Evolutionary conservation across 2,329 filamentous ascomycete genomes (phyloP).

Genomic region (Aspergillus neoniger): DNA sequence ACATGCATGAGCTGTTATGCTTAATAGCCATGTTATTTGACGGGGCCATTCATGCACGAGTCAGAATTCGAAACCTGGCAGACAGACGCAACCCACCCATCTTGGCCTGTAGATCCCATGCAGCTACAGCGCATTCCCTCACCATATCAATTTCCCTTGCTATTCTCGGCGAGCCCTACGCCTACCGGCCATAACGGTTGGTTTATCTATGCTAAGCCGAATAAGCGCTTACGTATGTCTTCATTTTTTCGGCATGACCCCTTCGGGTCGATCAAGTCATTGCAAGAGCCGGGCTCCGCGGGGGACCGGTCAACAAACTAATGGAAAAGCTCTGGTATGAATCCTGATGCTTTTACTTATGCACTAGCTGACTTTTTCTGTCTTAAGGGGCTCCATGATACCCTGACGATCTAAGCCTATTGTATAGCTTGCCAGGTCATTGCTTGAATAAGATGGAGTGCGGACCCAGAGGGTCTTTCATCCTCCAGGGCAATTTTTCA

Average conservation of each 20-base stretch:
- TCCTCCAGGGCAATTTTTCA: neutral
- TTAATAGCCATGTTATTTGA: neutral
- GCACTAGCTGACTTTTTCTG: neutral
- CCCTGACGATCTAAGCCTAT: neutral
- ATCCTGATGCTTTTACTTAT: neutral
- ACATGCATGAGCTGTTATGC: neutral
- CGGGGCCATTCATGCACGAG: neutral
- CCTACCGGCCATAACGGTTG: neutral
- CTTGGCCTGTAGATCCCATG: neutral
- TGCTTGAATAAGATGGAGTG: neutral
- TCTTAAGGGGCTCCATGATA: neutral
- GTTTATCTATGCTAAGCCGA: neutral
- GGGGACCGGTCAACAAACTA: neutral
- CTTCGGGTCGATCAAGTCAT: neutral
- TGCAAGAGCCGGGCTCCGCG: neutral
- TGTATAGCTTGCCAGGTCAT: neutral
- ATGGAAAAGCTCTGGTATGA: neutral
- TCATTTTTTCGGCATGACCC: neutral
- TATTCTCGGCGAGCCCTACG: neutral
- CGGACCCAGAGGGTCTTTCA: no score
- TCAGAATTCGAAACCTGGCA: neutral
- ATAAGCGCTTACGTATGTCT: conserved; percentile 3
- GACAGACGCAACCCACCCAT: neutral
- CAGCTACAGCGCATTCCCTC: neutral
- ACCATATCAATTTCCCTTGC: neutral